These are phyloP conservation scores for Polytrichum formosum DNA, from an alignment of 225 moss, liverwort and hornwort genomes.

Conservation along the genomic window DNA sequence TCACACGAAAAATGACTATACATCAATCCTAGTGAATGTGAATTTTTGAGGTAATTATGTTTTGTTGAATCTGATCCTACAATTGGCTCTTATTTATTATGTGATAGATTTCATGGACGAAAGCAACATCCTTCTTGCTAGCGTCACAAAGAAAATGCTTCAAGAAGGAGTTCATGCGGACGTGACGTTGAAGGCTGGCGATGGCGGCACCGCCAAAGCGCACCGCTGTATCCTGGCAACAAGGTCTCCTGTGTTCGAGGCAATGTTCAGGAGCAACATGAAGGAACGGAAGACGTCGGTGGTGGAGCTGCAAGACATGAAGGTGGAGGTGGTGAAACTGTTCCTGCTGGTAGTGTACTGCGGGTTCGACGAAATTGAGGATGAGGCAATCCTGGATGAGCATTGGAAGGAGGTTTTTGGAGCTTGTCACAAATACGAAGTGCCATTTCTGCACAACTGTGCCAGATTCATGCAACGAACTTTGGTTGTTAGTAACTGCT, in stretches of 20 bases:
- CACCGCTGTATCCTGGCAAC: slow-evolving; percentile 4
- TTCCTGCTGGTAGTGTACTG: slow-evolving; percentile 1
- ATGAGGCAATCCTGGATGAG: background rate
- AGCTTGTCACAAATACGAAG: slow-evolving; percentile 7
- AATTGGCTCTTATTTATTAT: too few species aligned
- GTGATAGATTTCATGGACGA: background rate
- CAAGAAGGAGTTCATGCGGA: slow-evolving; percentile 1
- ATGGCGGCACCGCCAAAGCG: background rate
- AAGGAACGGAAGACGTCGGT: slow-evolving; percentile 1
- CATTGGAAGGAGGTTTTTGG: background rate
- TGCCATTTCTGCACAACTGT: background rate
- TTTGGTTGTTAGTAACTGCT: background rate
- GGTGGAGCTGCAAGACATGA: background rate
- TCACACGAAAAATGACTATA: too few species aligned
- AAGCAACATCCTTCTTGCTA: background rate
- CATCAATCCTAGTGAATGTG: too few species aligned
- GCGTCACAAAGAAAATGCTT: background rate
- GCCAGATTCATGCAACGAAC: background rate
- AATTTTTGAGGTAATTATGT: too few species aligned
- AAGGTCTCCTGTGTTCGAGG: slow-evolving; percentile 8
- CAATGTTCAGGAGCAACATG: slow-evolving; percentile 11
- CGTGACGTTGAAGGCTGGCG: background rate
- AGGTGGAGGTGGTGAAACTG: background rate
- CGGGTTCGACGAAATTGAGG: slow-evolving; percentile 1
- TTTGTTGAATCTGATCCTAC: too few species aligned